Conservation (phyloP, 2,329 filamentous ascomycete genomes). For the Dactylellina haptotyla region DNA sequence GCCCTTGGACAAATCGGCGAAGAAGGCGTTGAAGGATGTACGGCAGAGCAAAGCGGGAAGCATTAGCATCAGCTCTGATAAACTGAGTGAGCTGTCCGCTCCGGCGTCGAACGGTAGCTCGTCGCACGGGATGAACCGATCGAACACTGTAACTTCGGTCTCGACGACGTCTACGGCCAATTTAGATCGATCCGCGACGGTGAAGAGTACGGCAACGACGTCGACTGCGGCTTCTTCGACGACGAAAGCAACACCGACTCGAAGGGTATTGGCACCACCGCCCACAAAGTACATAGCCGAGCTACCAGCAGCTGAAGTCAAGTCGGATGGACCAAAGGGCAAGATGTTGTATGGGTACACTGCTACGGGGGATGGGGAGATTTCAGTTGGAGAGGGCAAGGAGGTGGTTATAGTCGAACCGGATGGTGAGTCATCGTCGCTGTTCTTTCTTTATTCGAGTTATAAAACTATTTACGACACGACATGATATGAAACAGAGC, state of each 20-base stretch:
- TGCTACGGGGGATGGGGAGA: conserved; percentile 80
- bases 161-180: conserved; percentile 43
- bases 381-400: conserved; percentile 80
- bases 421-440: conserved; percentile 81
- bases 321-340: conserved; percentile 71
- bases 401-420: conserved; percentile 82
- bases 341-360: conserved; percentile 93
- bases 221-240: conserved; percentile 26
- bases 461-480: conserved; percentile 64
- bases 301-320: conserved; percentile 63
- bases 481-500: conserved; percentile 66
- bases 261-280: conserved; percentile 83
- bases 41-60: conserved; percentile 50
- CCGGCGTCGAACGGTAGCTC: conserved; percentile 40
- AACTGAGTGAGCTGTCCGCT: conserved; percentile 53
- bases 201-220: conserved; percentile 22
- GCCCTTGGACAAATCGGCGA: conserved; percentile 91
- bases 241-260: conserved; percentile 36
- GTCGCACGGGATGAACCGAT: conserved; percentile 49
- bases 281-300: conserved; percentile 81
- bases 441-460: too few species aligned
- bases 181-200: conserved; percentile 30
- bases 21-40: conserved; percentile 75
- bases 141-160: conserved; percentile 56
- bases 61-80: conserved; percentile 34